These are phyloP conservation scores for Vitis riparia DNA, from an alignment of 164 flowering plant genomes.

Conservation along the genomic window DNA sequence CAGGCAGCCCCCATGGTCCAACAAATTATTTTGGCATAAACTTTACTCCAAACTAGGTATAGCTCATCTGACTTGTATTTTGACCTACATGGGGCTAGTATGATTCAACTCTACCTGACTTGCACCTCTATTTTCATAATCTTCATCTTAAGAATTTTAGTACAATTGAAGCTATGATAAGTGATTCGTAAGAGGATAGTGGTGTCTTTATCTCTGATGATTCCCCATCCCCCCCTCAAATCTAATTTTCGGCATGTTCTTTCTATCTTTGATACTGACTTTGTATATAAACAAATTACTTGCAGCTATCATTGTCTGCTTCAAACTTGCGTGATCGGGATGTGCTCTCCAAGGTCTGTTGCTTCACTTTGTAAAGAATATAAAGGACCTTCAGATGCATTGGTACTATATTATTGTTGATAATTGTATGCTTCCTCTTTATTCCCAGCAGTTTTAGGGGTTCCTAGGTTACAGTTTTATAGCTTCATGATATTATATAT, in stretches of 20 bases:
- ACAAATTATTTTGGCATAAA: too few relatives aligned
- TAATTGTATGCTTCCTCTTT: neutral
- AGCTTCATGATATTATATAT: neutral
- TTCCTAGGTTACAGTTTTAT: neutral
- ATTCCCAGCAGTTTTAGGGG: neutral
- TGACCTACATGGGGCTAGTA: neutral
- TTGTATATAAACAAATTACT: slow-evolving; percentile 2
- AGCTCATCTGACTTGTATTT: neutral
- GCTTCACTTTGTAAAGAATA: neutral
- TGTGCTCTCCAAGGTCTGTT: slow-evolving; percentile 74
- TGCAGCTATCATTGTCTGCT: slow-evolving; percentile 83
- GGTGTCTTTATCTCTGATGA: neutral
- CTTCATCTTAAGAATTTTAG: neutral
- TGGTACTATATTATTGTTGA: neutral
- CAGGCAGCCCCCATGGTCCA: too few relatives aligned
- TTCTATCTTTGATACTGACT: slow-evolving; percentile 9
- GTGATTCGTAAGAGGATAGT: neutral
- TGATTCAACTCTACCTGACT: neutral
- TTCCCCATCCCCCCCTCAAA: neutral
- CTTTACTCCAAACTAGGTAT: too few relatives aligned
- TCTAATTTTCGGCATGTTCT: neutral
- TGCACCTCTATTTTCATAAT: neutral
- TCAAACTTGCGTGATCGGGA: slow-evolving; percentile 71
- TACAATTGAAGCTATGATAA: neutral
- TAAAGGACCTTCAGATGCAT: neutral